Evolutionary conservation across 192 early-diverging fungal genomes (phyloP).

Genomic region (Coemansia sp.): DNA sequence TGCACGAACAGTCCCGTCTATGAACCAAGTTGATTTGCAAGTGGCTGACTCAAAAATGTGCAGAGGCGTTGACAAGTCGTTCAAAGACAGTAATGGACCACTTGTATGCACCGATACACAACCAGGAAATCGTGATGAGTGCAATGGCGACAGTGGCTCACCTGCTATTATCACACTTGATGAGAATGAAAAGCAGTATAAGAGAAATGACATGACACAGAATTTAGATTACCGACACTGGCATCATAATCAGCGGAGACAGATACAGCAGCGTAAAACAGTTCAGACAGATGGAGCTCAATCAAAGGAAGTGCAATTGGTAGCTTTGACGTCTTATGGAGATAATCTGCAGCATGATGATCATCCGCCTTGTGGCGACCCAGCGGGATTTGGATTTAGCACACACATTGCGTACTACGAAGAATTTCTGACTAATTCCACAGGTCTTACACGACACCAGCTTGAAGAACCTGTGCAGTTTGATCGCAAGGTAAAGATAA

Average conservation of each 20-base stretch:
- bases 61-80: slow-evolving; percentile 18
- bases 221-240: neutral
- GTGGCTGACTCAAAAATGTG: slow-evolving; percentile 18
- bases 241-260: neutral
- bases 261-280: neutral
- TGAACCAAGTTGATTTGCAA: slow-evolving; percentile 36
- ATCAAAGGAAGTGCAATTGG: slow-evolving; percentile 19
- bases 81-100: slow-evolving; percentile 34
- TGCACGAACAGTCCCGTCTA: slow-evolving; percentile 15
- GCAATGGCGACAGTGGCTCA: slow-evolving; percentile 52
- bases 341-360: slow-evolving; percentile 33
- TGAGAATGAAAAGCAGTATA: neutral
- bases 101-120: slow-evolving; percentile 39
- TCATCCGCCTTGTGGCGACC: slow-evolving; percentile 45
- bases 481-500: slow-evolving; percentile 23
- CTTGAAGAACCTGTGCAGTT: slow-evolving; percentile 28
- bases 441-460: slow-evolving; percentile 20
- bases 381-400: slow-evolving; percentile 47
- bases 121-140: slow-evolving; percentile 33
- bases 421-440: slow-evolving; percentile 35
- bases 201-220: neutral
- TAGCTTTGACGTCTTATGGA: slow-evolving; percentile 53
- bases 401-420: slow-evolving; percentile 52
- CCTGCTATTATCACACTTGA: slow-evolving; percentile 26
- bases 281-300: neutral